Evolutionary conservation across 805 yeast genomes (phyloP).

Genomic region (Maudiozyma bulderi): DNA sequence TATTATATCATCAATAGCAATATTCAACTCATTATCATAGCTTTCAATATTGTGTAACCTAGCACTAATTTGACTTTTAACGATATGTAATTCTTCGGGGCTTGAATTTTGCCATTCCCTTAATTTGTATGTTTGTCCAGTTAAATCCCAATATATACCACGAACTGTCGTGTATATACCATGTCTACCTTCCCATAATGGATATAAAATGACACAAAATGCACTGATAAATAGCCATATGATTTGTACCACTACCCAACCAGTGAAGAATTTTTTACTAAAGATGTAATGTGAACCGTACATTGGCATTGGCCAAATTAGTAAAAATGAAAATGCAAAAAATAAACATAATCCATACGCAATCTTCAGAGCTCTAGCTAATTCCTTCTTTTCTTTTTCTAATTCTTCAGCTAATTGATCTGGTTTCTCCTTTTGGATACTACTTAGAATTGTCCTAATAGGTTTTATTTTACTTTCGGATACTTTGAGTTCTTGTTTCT

Average conservation of each 20-base stretch:
- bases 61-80: conserved; percentile 52
- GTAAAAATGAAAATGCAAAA: conserved; percentile 52
- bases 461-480: conserved; percentile 21
- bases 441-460: conserved; percentile 25
- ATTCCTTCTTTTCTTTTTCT: conserved; percentile 43
- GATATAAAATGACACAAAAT: conserved; percentile 54
- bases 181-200: conserved; percentile 63
- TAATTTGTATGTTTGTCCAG: conserved; percentile 67
- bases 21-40: not conserved
- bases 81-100: conserved; percentile 69
- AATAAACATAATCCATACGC: conserved; percentile 54
- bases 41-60: conserved; percentile 9
- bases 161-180: conserved; percentile 56
- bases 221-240: conserved; percentile 71
- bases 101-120: conserved; percentile 65
- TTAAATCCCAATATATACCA: conserved; percentile 78
- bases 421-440: conserved; percentile 19
- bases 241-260: conserved; percentile 77
- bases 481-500: not conserved
- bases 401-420: conserved; percentile 17
- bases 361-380: conserved; percentile 47
- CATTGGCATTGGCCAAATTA: conserved; percentile 94
- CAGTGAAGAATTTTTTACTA: conserved; percentile 69
- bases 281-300: conserved; percentile 73
- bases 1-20: conserved; percentile 4